These are phyloP conservation scores for Phytophthora idaei DNA, from an alignment of 352 stramenopile species.

Conservation along the genomic window DNA sequence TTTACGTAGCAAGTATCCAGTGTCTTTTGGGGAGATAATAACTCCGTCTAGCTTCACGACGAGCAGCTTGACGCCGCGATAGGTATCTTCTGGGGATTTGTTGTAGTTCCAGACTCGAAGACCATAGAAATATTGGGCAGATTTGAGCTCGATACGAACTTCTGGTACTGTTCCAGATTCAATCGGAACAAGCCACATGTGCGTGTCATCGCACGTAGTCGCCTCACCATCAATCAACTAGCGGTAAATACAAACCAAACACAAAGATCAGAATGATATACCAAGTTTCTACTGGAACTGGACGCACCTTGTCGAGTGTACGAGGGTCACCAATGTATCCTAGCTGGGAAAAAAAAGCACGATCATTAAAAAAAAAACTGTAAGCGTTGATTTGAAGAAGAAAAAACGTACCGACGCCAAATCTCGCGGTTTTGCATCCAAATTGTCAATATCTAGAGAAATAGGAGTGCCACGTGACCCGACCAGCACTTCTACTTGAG, in stretches of 20 bases:
- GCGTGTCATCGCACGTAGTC: conserved; percentile 86
- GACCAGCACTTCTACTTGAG: conserved; percentile 72
- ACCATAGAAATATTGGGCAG: conserved; percentile 57
- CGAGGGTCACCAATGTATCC: conserved; percentile 79
- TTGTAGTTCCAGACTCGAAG: conserved; percentile 88
- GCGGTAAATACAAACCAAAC: not conserved
- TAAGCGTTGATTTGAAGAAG: too few species aligned
- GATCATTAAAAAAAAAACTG: not conserved
- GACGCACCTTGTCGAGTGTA: conserved; percentile 84
- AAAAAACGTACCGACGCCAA: conserved; percentile 58
- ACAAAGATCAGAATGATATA: not conserved
- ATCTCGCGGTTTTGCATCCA: conserved; percentile 73
- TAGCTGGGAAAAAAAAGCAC: conserved; percentile 39
- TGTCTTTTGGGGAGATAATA: conserved; percentile 56
- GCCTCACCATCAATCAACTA: conserved; percentile 85
- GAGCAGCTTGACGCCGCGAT: conserved; percentile 71
- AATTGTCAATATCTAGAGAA: conserved; percentile 44
- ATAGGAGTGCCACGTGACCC: conserved; percentile 47
- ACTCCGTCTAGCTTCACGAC: conserved; percentile 52
- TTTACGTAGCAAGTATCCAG: conserved; percentile 79
- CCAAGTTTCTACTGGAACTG: not conserved
- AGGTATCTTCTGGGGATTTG: conserved; percentile 74
- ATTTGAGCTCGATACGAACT: conserved; percentile 67
- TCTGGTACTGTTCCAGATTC: conserved; percentile 33
- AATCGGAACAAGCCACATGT: conserved; percentile 91